These are phyloP conservation scores for Naegleria gruberi DNA, from an alignment of 208 protist species.

Conservation along the genomic window DNA sequence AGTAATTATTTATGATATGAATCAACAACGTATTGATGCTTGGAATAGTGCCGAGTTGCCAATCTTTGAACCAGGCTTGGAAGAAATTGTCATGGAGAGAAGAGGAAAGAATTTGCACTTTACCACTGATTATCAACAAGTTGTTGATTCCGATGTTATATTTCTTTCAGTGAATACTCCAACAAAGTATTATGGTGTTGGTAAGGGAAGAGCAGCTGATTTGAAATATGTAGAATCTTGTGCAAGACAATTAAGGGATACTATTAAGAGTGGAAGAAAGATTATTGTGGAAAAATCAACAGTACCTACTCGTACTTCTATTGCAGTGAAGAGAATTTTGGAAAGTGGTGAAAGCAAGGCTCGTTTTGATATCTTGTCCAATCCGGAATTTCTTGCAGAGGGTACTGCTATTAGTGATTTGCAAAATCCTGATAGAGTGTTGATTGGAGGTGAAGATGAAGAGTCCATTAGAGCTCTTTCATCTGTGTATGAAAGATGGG, in stretches of 20 bases:
- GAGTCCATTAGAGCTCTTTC: conserved; percentile 55
- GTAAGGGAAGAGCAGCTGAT: conserved; percentile 67
- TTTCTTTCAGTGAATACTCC: conserved; percentile 95
- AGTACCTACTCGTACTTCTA: conserved; percentile 61
- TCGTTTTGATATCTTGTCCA: conserved; percentile 85
- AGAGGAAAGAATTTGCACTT: conserved; percentile 87
- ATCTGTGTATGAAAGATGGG: conserved; percentile 75
- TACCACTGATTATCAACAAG: conserved; percentile 62
- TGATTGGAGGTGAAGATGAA: conserved; percentile 78
- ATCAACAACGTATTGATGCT: conserved; percentile 65
- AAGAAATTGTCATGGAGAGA: conserved; percentile 61
- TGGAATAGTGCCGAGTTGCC: conserved; percentile 82
- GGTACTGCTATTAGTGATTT: conserved; percentile 84
- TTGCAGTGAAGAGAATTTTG: conserved; percentile 47
- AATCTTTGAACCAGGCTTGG: conserved; percentile 89
- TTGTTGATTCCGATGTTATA: conserved; percentile 79
- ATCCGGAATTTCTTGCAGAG: conserved; percentile 96
- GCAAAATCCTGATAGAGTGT: conserved; percentile 80
- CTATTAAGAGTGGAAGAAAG: conserved; percentile 45
- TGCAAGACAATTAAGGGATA: conserved; percentile 61
- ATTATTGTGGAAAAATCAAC: conserved; percentile 91
- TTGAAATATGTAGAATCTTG: conserved; percentile 74
- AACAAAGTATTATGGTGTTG: conserved; percentile 86
- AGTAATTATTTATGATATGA: conserved; percentile 82
- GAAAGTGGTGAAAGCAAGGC: conserved; percentile 30